Conservation (phyloP, 495 filamentous ascomycete species). For the Penicillium soppii region DNA sequence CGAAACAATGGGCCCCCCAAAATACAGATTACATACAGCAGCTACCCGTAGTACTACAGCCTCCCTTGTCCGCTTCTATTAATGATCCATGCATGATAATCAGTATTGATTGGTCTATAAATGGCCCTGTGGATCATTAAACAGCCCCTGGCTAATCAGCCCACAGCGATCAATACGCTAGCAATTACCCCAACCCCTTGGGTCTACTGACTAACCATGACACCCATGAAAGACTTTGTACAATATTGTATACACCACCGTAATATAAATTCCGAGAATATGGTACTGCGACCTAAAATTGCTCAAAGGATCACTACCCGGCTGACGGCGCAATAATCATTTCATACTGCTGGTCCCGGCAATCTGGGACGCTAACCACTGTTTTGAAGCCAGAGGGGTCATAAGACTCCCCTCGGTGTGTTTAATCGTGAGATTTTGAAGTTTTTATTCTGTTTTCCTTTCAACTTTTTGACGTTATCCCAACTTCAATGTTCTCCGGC, state of each 20-base stretch:
- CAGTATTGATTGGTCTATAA: neutral
- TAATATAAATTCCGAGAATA: conserved; percentile 3
- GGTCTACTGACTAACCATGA: neutral
- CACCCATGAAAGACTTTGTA: conserved; percentile 1
- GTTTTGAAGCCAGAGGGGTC: conserved; percentile 21
- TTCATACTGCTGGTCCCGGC: conserved; percentile 13
- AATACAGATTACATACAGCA: too few species aligned
- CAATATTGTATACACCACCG: neutral
- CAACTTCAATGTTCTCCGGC: neutral
- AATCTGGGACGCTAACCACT: conserved; percentile 17
- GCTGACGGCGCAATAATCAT: neutral
- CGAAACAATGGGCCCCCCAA: too few species aligned
- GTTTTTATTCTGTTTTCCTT: conserved; percentile 11
- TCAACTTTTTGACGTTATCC: neutral
- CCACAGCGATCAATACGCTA: conserved; percentile 1
- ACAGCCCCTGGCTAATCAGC: conserved; percentile 8
- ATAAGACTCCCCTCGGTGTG: conserved; percentile 26
- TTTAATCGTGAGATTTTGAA: conserved; percentile 4
- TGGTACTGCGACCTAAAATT: conserved; percentile 2
- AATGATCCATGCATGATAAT: conserved; percentile 13
- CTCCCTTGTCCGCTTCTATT: neutral
- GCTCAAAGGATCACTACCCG: neutral
- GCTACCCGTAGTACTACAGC: neutral
- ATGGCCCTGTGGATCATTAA: conserved; percentile 12
- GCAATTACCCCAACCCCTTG: neutral